Percentiles rank a stretch among this genome's conserved stretches.
These are phyloP conservation scores for Deuterostichococcus epilithicus DNA, from an alignment of 139 green algal genomes.

Conservation along the genomic window DNA sequence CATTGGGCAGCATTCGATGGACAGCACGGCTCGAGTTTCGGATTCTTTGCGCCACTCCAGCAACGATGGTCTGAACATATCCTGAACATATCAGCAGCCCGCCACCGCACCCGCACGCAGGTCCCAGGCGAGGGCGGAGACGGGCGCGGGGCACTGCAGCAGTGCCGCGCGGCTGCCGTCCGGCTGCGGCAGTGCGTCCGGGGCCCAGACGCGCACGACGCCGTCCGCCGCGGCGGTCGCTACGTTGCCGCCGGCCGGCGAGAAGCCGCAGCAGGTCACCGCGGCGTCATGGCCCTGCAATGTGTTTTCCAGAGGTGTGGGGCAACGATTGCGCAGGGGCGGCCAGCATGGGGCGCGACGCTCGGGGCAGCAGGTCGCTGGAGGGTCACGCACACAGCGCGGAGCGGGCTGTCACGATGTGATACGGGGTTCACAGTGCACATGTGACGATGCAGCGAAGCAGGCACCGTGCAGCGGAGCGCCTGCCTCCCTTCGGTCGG, in stretches of 20 bases:
- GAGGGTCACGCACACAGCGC: too few species aligned
- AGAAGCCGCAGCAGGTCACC: constrained; percentile 9
- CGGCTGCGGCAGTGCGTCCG: neutral
- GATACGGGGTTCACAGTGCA: too few species aligned
- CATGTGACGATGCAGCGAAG: too few species aligned
- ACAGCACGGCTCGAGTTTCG: neutral
- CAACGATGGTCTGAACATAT: neutral
- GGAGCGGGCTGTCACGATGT: too few species aligned
- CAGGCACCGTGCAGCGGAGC: too few species aligned
- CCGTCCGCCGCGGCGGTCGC: constrained; percentile 10
- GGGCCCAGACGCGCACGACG: constrained; percentile 11
- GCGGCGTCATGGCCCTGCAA: constrained; percentile 15
- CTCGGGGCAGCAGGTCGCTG: too few species aligned
- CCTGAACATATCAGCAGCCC: neutral
- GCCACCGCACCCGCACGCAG: constrained; percentile 34
- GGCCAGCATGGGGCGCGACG: too few species aligned
- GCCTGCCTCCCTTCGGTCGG: too few species aligned
- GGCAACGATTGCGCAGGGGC: too few species aligned
- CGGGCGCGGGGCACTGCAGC: constrained; percentile 26
- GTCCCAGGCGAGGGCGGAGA: constrained; percentile 40
- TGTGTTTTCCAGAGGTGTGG: too few species aligned
- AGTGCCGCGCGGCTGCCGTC: constrained; percentile 19
- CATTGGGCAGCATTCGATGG: neutral
- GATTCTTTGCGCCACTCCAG: neutral
- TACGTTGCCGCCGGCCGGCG: constrained; percentile 2